Base-by-base conservation (phyloP, 257 asterid genomes). In the Forsythia suspensa region DNA sequence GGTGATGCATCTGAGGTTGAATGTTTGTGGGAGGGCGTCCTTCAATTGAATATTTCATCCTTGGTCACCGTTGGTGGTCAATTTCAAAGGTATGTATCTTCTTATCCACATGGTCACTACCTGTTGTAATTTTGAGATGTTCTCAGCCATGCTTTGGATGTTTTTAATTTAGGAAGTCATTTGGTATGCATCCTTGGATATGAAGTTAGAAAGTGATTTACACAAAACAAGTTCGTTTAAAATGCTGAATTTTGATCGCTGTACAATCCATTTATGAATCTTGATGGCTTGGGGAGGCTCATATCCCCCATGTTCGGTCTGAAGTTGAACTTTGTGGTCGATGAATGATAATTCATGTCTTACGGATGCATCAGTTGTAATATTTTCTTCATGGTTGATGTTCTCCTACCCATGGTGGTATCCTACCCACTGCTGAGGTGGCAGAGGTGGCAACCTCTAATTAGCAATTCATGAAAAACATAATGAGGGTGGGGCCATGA, bases 11-110 rank as follows among this genome's bases (percentile, higher is more conserved):
- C 89, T 11, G 78, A 70, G 46, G 84, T 79, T 68, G 89, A 88
- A 63, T 84, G 80, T 77, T 55, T 87, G 48, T 96, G 99, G 99
- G 88, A 89, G 73, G 97, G 99, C 72, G 66, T 66, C 37, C 90
- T 96, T 80, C 95, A 94, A 90, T 89, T 96, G 70, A 88, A 68
- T 70, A 78, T 84, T 43, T 84, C 96, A 57, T 89, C 97, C 67
- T 77, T 88, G 20, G 82, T 96, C 74, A 82, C 82, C 21, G 96
- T 91, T 73, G 78, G 89, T 76, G 90, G 94, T 59, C 78, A 77
- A 11, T 94, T 89, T 73, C 89, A 78, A 83, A 96, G 99, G 99
- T 94, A 69, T 34, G 94, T 68, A 4, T 16, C 11, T 65, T 39
- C 59, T 63, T 20, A 3, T 57, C 65, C n/a, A 20, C 11, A 20